Evolutionary conservation across 2,329 filamentous ascomycete genomes (phyloP).

Genomic region (Neofusicoccum ribis): DNA sequence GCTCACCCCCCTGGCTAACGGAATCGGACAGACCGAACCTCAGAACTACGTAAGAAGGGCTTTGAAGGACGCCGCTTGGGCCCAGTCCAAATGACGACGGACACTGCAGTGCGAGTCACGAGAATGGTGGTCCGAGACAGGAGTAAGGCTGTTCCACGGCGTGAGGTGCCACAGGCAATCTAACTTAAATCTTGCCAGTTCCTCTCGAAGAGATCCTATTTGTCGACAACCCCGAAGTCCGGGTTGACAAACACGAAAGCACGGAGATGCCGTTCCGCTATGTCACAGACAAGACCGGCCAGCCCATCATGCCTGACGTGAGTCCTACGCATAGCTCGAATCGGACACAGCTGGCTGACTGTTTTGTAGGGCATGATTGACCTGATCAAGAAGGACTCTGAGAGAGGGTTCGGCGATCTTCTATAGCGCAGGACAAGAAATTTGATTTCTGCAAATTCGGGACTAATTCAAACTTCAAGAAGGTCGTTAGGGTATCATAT

Average conservation of each 20-base stretch:
- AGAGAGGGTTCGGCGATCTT: conserved; percentile 86
- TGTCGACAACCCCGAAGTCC: conserved; percentile 84
- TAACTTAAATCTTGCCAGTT: conserved; percentile 52
- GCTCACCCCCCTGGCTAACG: conserved; percentile 25
- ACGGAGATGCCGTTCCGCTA: conserved; percentile 99
- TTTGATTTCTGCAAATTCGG: not conserved
- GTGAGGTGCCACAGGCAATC: conserved; percentile 4
- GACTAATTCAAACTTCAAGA: too few relatives aligned
- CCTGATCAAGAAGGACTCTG: conserved; percentile 87
- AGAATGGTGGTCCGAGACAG: conserved; percentile 83
- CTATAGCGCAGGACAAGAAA: conserved; percentile 52
- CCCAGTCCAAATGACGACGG: conserved; percentile 96
- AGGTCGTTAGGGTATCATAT: conserved; percentile 14
- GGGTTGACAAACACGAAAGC: conserved; percentile 87
- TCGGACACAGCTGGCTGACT: conserved; percentile 19
- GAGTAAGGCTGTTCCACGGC: conserved; percentile 54
- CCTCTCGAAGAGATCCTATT: conserved; percentile 78
- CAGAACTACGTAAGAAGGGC: conserved; percentile 91
- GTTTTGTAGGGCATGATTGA: conserved; percentile 81
- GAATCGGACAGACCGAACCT: conserved; percentile 72
- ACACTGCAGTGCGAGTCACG: conserved; percentile 93
- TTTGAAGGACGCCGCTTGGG: conserved; percentile 85
- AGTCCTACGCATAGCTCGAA: conserved; percentile 29
- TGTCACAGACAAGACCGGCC: conserved; percentile 70
- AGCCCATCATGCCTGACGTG: conserved; percentile 90